These are phyloP conservation scores for Podila clonocystis DNA, from an alignment of 192 early-diverging fungal genomes.

Conservation along the genomic window DNA sequence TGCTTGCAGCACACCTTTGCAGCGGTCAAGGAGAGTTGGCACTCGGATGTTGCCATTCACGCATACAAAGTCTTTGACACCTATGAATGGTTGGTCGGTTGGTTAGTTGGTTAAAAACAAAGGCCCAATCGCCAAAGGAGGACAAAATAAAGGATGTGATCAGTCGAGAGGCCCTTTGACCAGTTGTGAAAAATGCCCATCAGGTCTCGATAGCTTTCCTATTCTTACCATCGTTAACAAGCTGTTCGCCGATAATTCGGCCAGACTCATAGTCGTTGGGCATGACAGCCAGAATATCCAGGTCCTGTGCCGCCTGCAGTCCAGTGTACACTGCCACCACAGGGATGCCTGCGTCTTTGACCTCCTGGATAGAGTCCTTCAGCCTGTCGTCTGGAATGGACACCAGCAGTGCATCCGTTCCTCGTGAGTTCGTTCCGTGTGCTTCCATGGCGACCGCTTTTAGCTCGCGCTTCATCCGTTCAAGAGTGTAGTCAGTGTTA, in stretches of 20 bases:
- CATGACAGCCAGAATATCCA: conserved; percentile 40
- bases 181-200: too few relatives aligned
- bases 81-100: neutral
- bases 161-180: too few relatives aligned
- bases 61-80: conserved; percentile 40
- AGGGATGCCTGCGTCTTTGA: conserved; percentile 23
- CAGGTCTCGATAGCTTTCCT: too few relatives aligned
- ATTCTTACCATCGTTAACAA: conserved; percentile 11
- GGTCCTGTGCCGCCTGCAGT: conserved; percentile 21
- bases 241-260: conserved; percentile 26
- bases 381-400: conserved; percentile 42
- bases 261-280: conserved; percentile 38
- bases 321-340: conserved; percentile 37
- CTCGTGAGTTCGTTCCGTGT: neutral
- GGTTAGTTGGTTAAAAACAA: too few relatives aligned
- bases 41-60: conserved; percentile 12
- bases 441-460: conserved; percentile 4
- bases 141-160: too few relatives aligned
- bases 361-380: conserved; percentile 13
- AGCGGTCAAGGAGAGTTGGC: conserved; percentile 27
- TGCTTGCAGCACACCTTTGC: conserved; percentile 27
- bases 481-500: conserved; percentile 11
- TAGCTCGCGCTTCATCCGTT: conserved; percentile 15
- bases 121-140: too few relatives aligned
- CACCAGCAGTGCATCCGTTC: conserved; percentile 25